A percentile compares a stretch with the other conserved stretches of the same genome.
phyloP scores from a whole-genome alignment of 225 moss, liverwort and hornwort species.

The Polytrichum formosum region DNA sequence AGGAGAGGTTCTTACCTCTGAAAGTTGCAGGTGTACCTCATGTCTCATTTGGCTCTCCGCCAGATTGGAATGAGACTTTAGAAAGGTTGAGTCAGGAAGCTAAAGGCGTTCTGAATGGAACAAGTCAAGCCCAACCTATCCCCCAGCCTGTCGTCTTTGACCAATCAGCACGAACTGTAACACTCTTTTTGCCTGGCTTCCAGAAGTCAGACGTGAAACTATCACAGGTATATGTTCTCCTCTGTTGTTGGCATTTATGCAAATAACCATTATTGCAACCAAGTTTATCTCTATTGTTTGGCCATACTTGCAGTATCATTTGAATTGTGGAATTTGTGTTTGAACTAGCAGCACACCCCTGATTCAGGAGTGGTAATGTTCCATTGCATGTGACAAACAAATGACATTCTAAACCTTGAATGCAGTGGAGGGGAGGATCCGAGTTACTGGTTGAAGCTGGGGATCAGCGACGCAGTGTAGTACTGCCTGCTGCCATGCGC shows the following conservation, averaged over 20 bases:
- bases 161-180: conserved; percentile 63
- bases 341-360: too few species aligned
- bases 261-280: too few species aligned
- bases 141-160: conserved; percentile 77
- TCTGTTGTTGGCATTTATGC: not conserved
- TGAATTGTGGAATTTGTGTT: too few species aligned
- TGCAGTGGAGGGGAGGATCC: conserved; percentile 86
- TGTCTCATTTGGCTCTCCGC: conserved; percentile 42
- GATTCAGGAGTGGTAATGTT: too few species aligned
- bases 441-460: conserved; percentile 91
- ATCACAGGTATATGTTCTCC: conserved; percentile 57
- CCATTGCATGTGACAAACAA: not conserved
- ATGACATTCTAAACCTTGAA: not conserved
- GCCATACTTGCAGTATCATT: too few species aligned
- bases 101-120: conserved; percentile 48
- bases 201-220: conserved; percentile 87
- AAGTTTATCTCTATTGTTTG: too few species aligned
- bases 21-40: conserved; percentile 52
- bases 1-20: conserved; percentile 54
- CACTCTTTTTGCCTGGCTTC: conserved; percentile 90
- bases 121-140: conserved; percentile 18
- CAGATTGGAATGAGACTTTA: conserved; percentile 69
- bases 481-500: conserved; percentile 70
- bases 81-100: conserved; percentile 50
- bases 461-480: conserved; percentile 83